A percentile compares a stretch with the other conserved stretches of the same genome.
These are phyloP conservation scores for Rhododendron vialii DNA, from an alignment of 148 eudicot species.

Conservation along the genomic window DNA sequence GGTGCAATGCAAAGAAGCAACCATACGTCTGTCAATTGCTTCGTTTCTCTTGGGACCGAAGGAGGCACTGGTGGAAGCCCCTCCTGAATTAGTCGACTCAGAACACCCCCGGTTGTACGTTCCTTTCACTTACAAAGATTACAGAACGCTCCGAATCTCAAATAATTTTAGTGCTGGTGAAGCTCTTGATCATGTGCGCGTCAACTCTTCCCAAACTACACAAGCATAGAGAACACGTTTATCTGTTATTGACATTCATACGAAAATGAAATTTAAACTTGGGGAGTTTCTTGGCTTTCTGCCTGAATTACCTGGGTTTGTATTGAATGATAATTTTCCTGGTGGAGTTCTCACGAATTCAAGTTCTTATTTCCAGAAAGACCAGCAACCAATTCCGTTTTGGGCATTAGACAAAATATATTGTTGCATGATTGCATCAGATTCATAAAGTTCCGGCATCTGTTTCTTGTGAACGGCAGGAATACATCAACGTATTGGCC, in stretches of 20 bases:
- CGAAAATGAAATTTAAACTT: background rate
- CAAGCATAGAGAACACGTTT: background rate
- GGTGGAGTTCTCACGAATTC: background rate
- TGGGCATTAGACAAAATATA: too few species aligned
- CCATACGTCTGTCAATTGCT: conserved; percentile 48
- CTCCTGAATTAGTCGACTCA: conserved; percentile 34
- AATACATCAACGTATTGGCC: background rate
- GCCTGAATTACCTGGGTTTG: background rate
- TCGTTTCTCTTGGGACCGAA: conserved; percentile 58
- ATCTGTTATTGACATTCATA: background rate
- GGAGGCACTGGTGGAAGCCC: conserved; percentile 40
- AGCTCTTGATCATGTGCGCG: conserved; percentile 42
- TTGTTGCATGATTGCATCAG: background rate
- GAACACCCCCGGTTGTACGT: conserved; percentile 47
- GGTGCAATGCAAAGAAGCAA: conserved; percentile 52
- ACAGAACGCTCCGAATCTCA: conserved; percentile 33
- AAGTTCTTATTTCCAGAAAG: background rate
- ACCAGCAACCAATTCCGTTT: background rate
- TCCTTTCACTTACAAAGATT: conserved; percentile 46
- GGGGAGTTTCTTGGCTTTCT: background rate
- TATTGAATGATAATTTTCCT: background rate
- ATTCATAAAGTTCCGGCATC: background rate
- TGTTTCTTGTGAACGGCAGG: background rate
- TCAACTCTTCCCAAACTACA: background rate
- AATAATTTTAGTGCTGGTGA: conserved; percentile 45